Percentiles rank a stretch among this genome's conserved stretches.
phyloP scores from a whole-genome alignment of 2,329 filamentous ascomycete species.

The Epichloe gansuensis region DNA sequence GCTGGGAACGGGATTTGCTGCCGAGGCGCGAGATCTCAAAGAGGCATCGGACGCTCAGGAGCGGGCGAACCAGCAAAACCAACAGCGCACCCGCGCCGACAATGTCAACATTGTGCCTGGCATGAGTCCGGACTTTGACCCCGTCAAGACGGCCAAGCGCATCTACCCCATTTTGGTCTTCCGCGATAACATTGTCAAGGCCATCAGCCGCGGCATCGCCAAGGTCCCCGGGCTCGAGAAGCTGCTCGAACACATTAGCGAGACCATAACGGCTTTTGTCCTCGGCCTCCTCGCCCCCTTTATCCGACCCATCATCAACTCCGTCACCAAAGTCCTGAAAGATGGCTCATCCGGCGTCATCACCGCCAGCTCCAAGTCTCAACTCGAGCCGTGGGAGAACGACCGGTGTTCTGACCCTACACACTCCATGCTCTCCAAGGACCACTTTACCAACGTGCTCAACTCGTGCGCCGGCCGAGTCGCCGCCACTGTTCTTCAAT shows the following conservation, averaged over 20 bases:
- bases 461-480: constrained; percentile 68
- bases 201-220: constrained; percentile 72
- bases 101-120: constrained; percentile 55
- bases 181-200: constrained; percentile 83
- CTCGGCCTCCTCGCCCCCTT: constrained; percentile 85
- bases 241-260: constrained; percentile 86
- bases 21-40: constrained; percentile 53
- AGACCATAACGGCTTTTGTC: constrained; percentile 85
- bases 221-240: constrained; percentile 86
- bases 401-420: constrained; percentile 65
- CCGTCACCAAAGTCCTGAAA: constrained; percentile 75
- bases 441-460: constrained; percentile 70
- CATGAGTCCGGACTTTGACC: constrained; percentile 66
- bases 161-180: constrained; percentile 95
- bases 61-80: constrained; percentile 42
- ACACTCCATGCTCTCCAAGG: constrained; percentile 73
- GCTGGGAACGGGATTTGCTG: constrained; percentile 51
- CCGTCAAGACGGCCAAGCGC: constrained; percentile 60
- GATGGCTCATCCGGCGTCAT: constrained; percentile 66
- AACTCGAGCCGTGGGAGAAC: constrained; percentile 72
- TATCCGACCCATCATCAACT: constrained; percentile 79
- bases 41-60: constrained; percentile 51
- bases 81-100: constrained; percentile 22
- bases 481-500: constrained; percentile 67
- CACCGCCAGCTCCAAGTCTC: constrained; percentile 56